Evolutionary conservation across 2,329 filamentous ascomycete genomes (phyloP).

Genomic region (Penicillium italicum): DNA sequence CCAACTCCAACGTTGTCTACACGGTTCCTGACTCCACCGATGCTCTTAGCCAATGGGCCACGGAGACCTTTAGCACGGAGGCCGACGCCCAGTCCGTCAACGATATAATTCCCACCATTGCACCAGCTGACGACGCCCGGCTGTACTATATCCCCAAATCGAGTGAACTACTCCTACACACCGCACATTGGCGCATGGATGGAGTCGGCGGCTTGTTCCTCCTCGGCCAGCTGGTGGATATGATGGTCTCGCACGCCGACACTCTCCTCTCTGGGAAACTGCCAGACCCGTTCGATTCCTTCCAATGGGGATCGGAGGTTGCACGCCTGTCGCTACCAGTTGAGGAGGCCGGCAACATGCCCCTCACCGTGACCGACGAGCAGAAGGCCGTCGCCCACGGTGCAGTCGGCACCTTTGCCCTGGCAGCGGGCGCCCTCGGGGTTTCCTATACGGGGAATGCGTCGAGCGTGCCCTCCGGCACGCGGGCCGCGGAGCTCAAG

Average conservation of each 20-base stretch:
- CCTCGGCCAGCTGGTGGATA: slow-evolving; percentile 23
- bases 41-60: slow-evolving; percentile 11
- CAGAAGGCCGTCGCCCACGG: slow-evolving; percentile 14
- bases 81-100: slow-evolving; percentile 1
- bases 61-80: slow-evolving; percentile 13
- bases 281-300: slow-evolving; percentile 17
- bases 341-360: slow-evolving; percentile 24
- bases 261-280: slow-evolving; percentile 10
- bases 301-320: slow-evolving; percentile 30
- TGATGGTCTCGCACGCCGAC: slow-evolving; percentile 6
- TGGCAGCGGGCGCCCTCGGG: slow-evolving; percentile 21
- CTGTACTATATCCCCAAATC: slow-evolving; percentile 12
- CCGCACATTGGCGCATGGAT: slow-evolving; percentile 32
- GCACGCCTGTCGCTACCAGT: slow-evolving; percentile 19
- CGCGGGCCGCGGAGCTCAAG: slow-evolving; percentile 8
- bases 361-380: neutral
- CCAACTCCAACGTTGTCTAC: slow-evolving; percentile 9
- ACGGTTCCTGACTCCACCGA: slow-evolving; percentile 3
- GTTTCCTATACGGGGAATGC: slow-evolving; percentile 20
- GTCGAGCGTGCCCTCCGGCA: slow-evolving; percentile 18
- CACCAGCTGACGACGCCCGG: slow-evolving; percentile 7
- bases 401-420: slow-evolving; percentile 15
- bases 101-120: slow-evolving; percentile 9
- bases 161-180: slow-evolving; percentile 10
- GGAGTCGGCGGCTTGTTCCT: slow-evolving; percentile 23